Conservation (phyloP, 441 rosid species). For the Rhodomyrtus psidioides region DNA sequence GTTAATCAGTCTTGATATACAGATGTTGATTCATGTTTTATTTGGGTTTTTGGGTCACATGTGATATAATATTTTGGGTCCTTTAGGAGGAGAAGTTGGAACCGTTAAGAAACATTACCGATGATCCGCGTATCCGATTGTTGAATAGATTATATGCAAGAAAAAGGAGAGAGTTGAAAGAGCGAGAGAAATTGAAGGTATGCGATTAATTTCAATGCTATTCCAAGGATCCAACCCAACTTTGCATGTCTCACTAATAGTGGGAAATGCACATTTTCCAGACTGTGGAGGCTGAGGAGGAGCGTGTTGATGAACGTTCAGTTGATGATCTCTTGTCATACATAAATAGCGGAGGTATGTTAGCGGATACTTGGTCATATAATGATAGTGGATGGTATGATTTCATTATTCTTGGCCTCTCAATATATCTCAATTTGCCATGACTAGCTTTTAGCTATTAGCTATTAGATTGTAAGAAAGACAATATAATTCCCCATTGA, state of each 20-base stretch:
- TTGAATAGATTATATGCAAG: slow-evolving; percentile 55
- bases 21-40: not conserved
- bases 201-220: not conserved
- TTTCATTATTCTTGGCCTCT: not conserved
- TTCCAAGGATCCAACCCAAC: not conserved
- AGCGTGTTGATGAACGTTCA: slow-evolving; percentile 72
- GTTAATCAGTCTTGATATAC: slow-evolving; percentile 1
- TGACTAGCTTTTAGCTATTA: not conserved
- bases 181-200: slow-evolving; percentile 53
- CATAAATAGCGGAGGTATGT: slow-evolving; percentile 53
- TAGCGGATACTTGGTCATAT: not conserved
- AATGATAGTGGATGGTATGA: not conserved
- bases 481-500: not conserved
- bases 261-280: slow-evolving; percentile 16
- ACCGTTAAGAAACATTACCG: slow-evolving; percentile 46
- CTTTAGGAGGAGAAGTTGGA: slow-evolving; percentile 66
- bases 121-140: slow-evolving; percentile 60
- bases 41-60: not conserved
- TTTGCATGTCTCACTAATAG: not conserved
- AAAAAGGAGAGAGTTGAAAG: slow-evolving; percentile 59
- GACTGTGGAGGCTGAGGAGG: slow-evolving; percentile 68
- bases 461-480: not conserved
- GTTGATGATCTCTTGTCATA: slow-evolving; percentile 86
- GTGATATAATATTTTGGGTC: not conserved
- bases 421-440: not conserved